Evolutionary conservation across 2,329 filamentous ascomycete species (phyloP).

Genomic region (Penicillium sp.): DNA sequence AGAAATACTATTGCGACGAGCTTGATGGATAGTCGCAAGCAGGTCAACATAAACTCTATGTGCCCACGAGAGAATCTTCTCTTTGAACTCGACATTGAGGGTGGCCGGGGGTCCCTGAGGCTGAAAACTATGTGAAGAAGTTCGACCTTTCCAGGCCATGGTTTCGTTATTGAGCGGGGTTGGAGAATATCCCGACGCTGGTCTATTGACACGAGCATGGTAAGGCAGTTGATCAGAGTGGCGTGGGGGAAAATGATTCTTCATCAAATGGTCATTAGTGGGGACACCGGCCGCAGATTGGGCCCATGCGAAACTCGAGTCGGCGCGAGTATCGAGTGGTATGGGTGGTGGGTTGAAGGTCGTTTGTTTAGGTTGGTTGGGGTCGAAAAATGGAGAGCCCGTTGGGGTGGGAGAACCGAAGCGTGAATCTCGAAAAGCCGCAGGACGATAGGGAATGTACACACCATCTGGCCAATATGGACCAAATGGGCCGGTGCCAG

Average conservation of each 20-base stretch:
- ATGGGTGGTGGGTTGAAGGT: conserved; percentile 33
- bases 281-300: conserved; percentile 31
- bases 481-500: conserved; percentile 61
- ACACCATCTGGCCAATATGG: conserved; percentile 69
- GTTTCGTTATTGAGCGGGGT: conserved; percentile 26
- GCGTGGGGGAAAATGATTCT: conserved; percentile 43
- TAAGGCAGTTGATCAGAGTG: conserved; percentile 40
- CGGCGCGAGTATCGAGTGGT: conserved; percentile 30
- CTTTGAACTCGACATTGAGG: conserved; percentile 63
- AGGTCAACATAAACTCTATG: conserved; percentile 74
- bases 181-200: conserved; percentile 22
- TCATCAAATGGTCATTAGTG: conserved; percentile 35
- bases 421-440: conserved; percentile 59
- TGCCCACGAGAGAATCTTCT: conserved; percentile 71
- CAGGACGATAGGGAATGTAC: conserved; percentile 63
- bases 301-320: conserved; percentile 38
- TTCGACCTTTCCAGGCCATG: conserved; percentile 30
- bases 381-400: conserved; percentile 34
- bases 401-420: conserved; percentile 37
- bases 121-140: conserved; percentile 28
- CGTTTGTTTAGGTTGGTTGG: conserved; percentile 25
- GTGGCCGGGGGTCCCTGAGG: conserved; percentile 25
- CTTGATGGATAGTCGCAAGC: conserved; percentile 66
- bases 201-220: conserved; percentile 32
- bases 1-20: conserved; percentile 51